Percentiles rank a stretch among this genome's conserved stretches.
These are phyloP conservation scores for Metschnikowia aberdeeniae DNA, from an alignment of 805 yeast genomes.

Conservation along the genomic window DNA sequence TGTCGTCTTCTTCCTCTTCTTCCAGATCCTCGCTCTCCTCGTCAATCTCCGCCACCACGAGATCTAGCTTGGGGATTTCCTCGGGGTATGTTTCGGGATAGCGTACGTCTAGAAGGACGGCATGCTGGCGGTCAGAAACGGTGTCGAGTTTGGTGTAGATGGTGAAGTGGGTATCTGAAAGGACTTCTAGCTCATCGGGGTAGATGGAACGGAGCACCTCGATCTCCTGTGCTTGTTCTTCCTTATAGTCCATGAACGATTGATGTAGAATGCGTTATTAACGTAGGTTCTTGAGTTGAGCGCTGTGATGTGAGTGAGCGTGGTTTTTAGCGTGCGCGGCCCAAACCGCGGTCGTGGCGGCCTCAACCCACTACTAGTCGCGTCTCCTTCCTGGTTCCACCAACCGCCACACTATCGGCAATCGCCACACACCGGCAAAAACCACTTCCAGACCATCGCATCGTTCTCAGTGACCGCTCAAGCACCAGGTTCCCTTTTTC, in stretches of 20 bases:
- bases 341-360: not conserved
- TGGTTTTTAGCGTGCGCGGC: constrained; percentile 1
- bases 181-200: constrained; percentile 75
- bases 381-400: too few relatives aligned
- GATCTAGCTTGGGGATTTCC: constrained; percentile 56
- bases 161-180: constrained; percentile 48
- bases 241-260: constrained; percentile 60
- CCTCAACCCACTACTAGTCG: too few relatives aligned
- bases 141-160: constrained; percentile 67
- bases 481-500: too few relatives aligned
- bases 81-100: constrained; percentile 85
- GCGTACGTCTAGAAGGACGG: constrained; percentile 53
- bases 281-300: too few relatives aligned
- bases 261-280: not conserved
- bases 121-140: constrained; percentile 54
- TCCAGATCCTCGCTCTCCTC: constrained; percentile 39
- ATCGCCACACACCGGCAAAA: too few relatives aligned
- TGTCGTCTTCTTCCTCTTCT: constrained; percentile 21
- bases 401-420: too few relatives aligned
- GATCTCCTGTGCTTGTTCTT: constrained; percentile 85
- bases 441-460: too few relatives aligned
- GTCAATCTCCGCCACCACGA: constrained; percentile 30
- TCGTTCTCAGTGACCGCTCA: too few relatives aligned
- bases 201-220: constrained; percentile 88
- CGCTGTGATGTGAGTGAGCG: too few relatives aligned